Conservation (phyloP, 768 basidiomycete species). For the Cystobasidium onofrii region DNA sequence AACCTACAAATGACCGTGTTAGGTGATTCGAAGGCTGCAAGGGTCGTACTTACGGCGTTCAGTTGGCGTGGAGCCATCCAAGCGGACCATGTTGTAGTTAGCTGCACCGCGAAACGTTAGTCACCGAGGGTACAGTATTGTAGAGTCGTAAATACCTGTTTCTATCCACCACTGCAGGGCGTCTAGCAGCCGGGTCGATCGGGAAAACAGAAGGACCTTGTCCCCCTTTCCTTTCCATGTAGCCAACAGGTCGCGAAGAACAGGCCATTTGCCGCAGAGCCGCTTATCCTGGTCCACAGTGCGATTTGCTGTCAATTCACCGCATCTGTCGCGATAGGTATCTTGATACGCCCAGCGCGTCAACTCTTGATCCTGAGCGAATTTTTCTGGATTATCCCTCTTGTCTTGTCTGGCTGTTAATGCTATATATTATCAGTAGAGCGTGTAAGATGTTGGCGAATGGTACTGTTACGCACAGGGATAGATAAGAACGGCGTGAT, state of each 20-base stretch:
- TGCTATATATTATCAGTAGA: background rate
- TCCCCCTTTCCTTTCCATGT: constrained; percentile 60
- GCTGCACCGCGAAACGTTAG: background rate
- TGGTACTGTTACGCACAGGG: constrained; percentile 68
- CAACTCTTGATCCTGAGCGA: constrained; percentile 56
- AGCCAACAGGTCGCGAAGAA: constrained; percentile 60
- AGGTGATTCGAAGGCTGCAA: background rate
- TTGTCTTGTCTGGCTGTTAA: constrained; percentile 51
- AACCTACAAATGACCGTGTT: background rate
- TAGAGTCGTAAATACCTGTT: background rate
- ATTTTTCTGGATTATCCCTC: constrained; percentile 62
- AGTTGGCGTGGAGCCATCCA: constrained; percentile 69
- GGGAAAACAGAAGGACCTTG: constrained; percentile 49
- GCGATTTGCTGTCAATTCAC: constrained; percentile 51
- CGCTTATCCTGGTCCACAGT: constrained; percentile 58
- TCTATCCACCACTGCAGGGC: constrained; percentile 35
- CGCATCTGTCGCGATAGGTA: constrained; percentile 44
- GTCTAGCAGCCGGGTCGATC: constrained; percentile 30
- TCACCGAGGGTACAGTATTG: too few relatives aligned
- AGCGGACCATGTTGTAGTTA: constrained; percentile 40
- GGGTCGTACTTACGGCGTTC: constrained; percentile 54
- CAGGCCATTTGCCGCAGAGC: constrained; percentile 80
- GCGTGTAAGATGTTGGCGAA: background rate
- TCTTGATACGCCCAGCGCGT: constrained; percentile 60
- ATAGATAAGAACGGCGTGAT: constrained; percentile 77